Percentiles rank a stretch among this genome's conserved stretches.
Conservation (phyloP, 768 basidiomycete species). For the Rhodotorula graminis region DNA sequence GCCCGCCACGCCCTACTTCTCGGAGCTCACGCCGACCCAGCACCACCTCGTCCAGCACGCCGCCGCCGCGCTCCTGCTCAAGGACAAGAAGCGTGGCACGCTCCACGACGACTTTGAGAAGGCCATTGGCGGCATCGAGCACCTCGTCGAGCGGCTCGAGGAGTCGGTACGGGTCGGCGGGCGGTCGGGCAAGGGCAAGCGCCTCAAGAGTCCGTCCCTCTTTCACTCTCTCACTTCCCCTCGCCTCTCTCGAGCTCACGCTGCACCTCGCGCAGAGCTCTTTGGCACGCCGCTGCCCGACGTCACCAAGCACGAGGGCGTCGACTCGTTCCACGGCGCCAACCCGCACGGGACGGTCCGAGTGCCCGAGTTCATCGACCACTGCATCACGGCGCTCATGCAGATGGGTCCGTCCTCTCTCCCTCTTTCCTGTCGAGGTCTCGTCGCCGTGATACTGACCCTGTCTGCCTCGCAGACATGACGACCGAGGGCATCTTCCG, state of each 20-base stretch:
- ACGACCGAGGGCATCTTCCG: conserved; percentile 28
- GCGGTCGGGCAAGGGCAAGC: neutral
- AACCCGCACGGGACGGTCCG: conserved; percentile 14
- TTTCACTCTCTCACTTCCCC: neutral
- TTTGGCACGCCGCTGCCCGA: conserved; percentile 15
- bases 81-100: conserved; percentile 7
- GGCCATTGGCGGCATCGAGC: conserved; percentile 14
- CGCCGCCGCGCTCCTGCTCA: conserved; percentile 21
- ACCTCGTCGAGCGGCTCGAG: neutral
- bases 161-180: neutral
- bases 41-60: conserved; percentile 33
- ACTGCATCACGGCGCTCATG: conserved; percentile 30
- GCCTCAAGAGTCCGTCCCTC: conserved; percentile 5
- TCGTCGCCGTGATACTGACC: neutral
- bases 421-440: neutral
- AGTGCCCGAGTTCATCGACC: conserved; percentile 33
- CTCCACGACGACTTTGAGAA: conserved; percentile 2
- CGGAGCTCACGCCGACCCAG: conserved; percentile 12
- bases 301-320: conserved; percentile 22
- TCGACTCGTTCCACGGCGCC: conserved; percentile 21
- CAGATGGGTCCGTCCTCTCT: conserved; percentile 6
- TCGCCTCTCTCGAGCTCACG: too few species aligned
- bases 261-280: conserved; percentile 1
- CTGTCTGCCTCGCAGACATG: neutral
- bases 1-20: conserved; percentile 6